These are phyloP conservation scores for Aspergillus conjunctus DNA, from an alignment of 495 filamentous ascomycete genomes.

Conservation along the genomic window DNA sequence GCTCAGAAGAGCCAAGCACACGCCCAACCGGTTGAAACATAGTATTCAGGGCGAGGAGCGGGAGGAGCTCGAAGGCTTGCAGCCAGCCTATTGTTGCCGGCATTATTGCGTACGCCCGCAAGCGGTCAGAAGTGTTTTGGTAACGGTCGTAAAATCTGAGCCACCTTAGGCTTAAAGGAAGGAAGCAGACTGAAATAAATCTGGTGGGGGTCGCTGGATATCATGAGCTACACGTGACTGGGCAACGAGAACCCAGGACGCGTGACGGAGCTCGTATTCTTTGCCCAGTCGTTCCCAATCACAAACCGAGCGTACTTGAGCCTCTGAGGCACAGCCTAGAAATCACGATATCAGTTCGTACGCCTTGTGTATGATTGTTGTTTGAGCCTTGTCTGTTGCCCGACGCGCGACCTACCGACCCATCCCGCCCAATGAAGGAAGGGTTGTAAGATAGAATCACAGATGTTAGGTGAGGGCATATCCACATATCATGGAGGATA, in stretches of 20 bases:
- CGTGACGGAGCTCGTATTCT: not conserved
- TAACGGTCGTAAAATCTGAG: not conserved
- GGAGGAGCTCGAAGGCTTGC: not conserved
- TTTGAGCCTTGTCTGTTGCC: too few species aligned
- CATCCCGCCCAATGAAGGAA: too few species aligned
- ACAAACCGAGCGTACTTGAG: too few species aligned
- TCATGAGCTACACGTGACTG: not conserved
- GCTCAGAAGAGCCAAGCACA: not conserved
- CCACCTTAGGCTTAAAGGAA: not conserved
- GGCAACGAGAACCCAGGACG: not conserved
- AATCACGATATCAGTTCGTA: too few species aligned
- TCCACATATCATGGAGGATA: too few species aligned
- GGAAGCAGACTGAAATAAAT: too few species aligned
- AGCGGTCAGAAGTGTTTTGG: not conserved
- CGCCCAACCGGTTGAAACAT: not conserved
- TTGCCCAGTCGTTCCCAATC: too few species aligned
- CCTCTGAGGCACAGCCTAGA: too few species aligned
- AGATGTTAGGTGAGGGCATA: too few species aligned
- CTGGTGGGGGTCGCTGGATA: not conserved
- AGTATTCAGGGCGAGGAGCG: not conserved
- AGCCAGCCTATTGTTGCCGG: not conserved
- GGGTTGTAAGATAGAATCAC: too few species aligned
- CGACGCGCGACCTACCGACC: too few species aligned
- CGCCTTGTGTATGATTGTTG: too few species aligned
- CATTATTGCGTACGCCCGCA: not conserved